Base-by-base conservation (phyloP, 1,284 basidiomycete species). In the Fomitopsis betulina region DNA sequence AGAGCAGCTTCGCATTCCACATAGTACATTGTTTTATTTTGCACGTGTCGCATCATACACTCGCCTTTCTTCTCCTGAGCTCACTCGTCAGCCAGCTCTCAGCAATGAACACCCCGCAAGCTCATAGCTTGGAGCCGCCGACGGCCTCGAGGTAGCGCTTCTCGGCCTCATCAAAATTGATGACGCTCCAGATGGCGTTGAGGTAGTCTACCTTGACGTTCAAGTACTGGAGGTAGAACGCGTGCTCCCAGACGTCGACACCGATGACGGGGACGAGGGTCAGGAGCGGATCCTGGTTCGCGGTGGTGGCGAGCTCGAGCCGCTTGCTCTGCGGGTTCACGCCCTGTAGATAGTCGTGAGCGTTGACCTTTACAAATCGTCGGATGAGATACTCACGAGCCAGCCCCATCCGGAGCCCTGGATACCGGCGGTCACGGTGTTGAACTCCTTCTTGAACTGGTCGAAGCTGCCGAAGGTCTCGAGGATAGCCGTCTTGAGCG, bases 331-430 rank as follows among this genome's bases (percentile, higher is more conserved):
- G 59, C 8, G 83, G 77, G 76, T 91, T 87, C 59, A 80, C 73
- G 10, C 87, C 90, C 88, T 91, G 62, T 17, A 15, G 12, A 35
- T 9, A 9, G 13, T 15, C 8, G 35, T 35, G 35, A 35, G 35
- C 35, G 2, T 35, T 9, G 5, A 15, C 8, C 8, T 10, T 35
- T 23, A 42, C 23, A 47, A 13, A 32, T 12, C 35, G 12, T 57
- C 19, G 13, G 43, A 57, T 32, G 27, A 32, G 50, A 25, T 13
- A 81, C 86, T 67, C 66, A 90, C 90, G 69, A 96, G 82, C 94
- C 94, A 96, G 61, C 89, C 92, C 94, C 94, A 96, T 59, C 94
- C 93, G 56, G 91, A 93, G 50, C 94, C 94, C 74, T 95, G 94
- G 65, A 96, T 93, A 52, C 77, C 89, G 55, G 85, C 83, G 45